Evolutionary conservation across 805 yeast species (phyloP).

Genomic region (Barnettozyma botsteinii): DNA sequence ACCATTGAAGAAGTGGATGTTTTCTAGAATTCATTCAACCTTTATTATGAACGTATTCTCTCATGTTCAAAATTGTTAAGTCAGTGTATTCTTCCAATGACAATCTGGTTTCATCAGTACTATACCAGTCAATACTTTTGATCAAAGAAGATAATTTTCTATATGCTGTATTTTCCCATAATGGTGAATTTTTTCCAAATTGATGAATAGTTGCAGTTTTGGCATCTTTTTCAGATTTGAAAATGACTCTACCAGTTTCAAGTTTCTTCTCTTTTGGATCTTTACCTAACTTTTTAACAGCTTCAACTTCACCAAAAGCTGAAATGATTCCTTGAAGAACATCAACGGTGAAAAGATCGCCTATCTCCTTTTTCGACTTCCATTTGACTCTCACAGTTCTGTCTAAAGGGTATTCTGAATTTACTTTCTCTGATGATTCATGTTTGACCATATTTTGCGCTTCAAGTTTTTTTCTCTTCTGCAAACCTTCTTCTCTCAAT

Average conservation of each 20-base stretch:
- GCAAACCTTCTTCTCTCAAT: conserved; percentile 22
- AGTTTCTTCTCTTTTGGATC: conserved; percentile 10
- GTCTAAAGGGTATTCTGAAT: not conserved
- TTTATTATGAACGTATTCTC: not conserved
- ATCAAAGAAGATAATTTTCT: conserved; percentile 19
- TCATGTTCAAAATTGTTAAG: conserved; percentile 12
- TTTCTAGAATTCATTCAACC: too few relatives aligned
- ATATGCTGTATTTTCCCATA: conserved; percentile 21
- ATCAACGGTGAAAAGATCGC: conserved; percentile 19
- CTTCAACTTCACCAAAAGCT: conserved; percentile 20
- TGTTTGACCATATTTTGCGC: conserved; percentile 2
- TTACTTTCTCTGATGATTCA: conserved; percentile 5
- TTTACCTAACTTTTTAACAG: conserved; percentile 11
- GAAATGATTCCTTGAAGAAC: conserved; percentile 20
- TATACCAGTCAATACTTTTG: conserved; percentile 17
- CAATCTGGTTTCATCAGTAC: conserved; percentile 7
- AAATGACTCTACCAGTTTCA: conserved; percentile 16
- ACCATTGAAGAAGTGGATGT: too few relatives aligned
- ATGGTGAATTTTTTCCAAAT: conserved; percentile 6
- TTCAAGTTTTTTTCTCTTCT: conserved; percentile 17
- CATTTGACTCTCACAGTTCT: conserved; percentile 20
- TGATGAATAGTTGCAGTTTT: conserved; percentile 14
- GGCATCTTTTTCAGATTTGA: conserved; percentile 9
- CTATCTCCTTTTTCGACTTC: conserved; percentile 20
- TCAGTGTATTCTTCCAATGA: conserved; percentile 16